A percentile compares a stretch with the other conserved stretches of the same genome.
Conservation (phyloP, 2,329 filamentous ascomycete species). For the Acarospora socialis region DNA sequence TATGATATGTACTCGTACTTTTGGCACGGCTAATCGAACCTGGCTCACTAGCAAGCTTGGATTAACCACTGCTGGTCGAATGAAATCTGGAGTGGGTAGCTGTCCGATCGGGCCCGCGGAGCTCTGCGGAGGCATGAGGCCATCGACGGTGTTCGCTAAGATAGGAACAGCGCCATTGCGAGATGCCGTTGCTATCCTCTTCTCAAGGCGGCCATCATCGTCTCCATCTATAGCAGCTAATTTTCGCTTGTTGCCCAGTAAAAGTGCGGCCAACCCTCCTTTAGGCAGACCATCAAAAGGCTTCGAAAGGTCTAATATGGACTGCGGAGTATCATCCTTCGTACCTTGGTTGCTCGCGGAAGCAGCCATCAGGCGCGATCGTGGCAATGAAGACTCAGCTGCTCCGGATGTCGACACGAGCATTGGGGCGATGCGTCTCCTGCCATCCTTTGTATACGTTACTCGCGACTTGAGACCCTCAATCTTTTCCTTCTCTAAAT, state of each 20-base stretch:
- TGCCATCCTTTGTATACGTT: constrained; percentile 90
- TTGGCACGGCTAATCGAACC: constrained; percentile 73
- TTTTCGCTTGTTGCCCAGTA: constrained; percentile 89
- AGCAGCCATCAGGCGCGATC: constrained; percentile 73
- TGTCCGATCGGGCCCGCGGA: constrained; percentile 45
- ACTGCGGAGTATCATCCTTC: constrained; percentile 61
- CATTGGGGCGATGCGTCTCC: constrained; percentile 85
- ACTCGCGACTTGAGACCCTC: constrained; percentile 76
- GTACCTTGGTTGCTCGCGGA: constrained; percentile 45
- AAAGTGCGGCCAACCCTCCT: constrained; percentile 69
- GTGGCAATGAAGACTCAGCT: constrained; percentile 74
- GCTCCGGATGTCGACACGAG: constrained; percentile 81
- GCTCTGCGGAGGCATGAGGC: constrained; percentile 60
- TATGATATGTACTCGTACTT: constrained; percentile 68
- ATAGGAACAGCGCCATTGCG: constrained; percentile 59
- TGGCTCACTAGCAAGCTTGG: constrained; percentile 71
- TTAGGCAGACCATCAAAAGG: constrained; percentile 87
- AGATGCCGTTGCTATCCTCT: constrained; percentile 43
- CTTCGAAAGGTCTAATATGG: constrained; percentile 77
- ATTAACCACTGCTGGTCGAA: constrained; percentile 76
- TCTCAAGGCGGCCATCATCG: constrained; percentile 50
- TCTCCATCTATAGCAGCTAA: constrained; percentile 58
- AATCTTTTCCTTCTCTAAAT: constrained; percentile 44
- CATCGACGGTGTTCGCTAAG: constrained; percentile 61
- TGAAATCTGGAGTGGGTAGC: constrained; percentile 61